Base-by-base conservation (phyloP, 768 basidiomycete species). In the Tylopilus intermedius region DNA sequence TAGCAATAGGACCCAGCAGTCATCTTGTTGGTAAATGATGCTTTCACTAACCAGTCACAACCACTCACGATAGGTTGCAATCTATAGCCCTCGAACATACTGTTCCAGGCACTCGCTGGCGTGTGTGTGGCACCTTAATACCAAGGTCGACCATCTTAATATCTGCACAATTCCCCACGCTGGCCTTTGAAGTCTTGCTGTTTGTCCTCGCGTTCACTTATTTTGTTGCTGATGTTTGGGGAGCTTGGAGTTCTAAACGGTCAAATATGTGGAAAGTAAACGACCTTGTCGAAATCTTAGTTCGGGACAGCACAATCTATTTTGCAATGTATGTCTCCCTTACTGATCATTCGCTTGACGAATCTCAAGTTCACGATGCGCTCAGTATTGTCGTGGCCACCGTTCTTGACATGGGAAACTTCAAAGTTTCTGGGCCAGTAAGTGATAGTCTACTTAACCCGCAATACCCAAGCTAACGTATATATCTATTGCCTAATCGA, bases 251-350 rank as follows among this genome's bases (percentile, higher is more conserved):
- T 7, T 51, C 47, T 4, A 4, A 30, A 14, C 30, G 10, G 26
- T 8, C 24, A 35, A 37, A 49, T 15, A n/a, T 0, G 1, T 48
- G 54, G 50, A 50, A 45, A 22, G 44, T 47, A 15, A 47, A 35
- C 15, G 55, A 59, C 11, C 47, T 62, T 0, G 2, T 59, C 32
- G 47, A 40, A 27, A 57, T 62, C 45, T 26, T 62, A 27, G 45
- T 57, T 41, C 53, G 60, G 10, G 62, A 62, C 45, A 62, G 55
- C 48, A 59, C 49, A 0, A 37, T 62, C 22, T 62, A 62, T 50
- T 62, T 59, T 0, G 53, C 55, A 1, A 56, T 62, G 62, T 62
- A 37, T 0, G 60, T 55, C 22, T n/a, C 1, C 11, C 9, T 13
- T 24, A 26, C 21, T n/a, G 4, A 40, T 6, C 11, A 8, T 10